phyloP scores from a whole-genome alignment of 192 early-diverging fungal species.

The Coemansia sp. region DNA sequence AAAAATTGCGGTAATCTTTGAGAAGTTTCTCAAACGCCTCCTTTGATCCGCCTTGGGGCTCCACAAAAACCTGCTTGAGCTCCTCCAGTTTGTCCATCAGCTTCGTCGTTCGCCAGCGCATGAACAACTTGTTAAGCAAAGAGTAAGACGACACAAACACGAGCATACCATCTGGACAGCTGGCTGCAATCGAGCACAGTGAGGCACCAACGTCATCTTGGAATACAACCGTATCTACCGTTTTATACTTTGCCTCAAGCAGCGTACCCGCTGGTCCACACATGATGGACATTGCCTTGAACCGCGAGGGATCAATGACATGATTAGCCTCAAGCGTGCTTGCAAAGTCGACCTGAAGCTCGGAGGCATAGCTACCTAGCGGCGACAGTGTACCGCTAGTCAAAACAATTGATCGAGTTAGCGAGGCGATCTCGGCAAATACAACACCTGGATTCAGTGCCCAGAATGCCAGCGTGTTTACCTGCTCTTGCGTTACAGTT shows the following conservation, averaged over 20 bases:
- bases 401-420: slow-evolving; percentile 55
- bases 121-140: slow-evolving; percentile 38
- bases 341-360: slow-evolving; percentile 56
- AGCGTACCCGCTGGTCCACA: slow-evolving; percentile 39
- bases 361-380: slow-evolving; percentile 56
- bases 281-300: slow-evolving; percentile 57
- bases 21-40: slow-evolving; percentile 45
- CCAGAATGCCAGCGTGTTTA: slow-evolving; percentile 45
- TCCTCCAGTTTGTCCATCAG: slow-evolving; percentile 16
- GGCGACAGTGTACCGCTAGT: slow-evolving; percentile 71
- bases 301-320: slow-evolving; percentile 62
- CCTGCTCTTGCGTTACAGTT: background rate
- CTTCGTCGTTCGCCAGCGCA: slow-evolving; percentile 46
- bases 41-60: slow-evolving; percentile 38
- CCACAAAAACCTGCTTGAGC: slow-evolving; percentile 38
- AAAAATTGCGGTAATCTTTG: slow-evolving; percentile 21
- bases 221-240: slow-evolving; percentile 40
- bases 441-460: slow-evolving; percentile 34
- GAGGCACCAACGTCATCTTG: slow-evolving; percentile 58
- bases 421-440: slow-evolving; percentile 37
- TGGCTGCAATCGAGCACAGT: slow-evolving; percentile 29
- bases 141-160: slow-evolving; percentile 52
- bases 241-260: slow-evolving; percentile 51
- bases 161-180: slow-evolving; percentile 46
- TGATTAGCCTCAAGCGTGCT: slow-evolving; percentile 61